Conservation (phyloP, 2,329 filamentous ascomycete species). For the Xylaria hypoxylon region DNA sequence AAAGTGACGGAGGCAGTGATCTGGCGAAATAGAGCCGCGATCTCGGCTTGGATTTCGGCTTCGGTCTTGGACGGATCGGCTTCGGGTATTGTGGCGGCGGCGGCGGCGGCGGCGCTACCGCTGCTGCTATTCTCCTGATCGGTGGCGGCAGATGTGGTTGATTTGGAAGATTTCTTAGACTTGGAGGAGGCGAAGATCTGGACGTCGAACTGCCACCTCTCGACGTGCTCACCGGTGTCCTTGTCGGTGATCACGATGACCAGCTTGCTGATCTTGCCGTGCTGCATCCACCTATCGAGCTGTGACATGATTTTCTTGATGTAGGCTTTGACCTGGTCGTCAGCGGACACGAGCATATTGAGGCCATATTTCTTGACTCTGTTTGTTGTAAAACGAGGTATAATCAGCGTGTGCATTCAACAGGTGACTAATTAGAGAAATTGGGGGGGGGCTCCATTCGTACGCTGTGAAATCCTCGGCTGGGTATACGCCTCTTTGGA, state of each 20-base stretch:
- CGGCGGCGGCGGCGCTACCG: conserved; percentile 48
- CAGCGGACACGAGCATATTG: conserved; percentile 96
- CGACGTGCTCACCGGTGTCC: conserved; percentile 94
- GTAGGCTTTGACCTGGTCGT: conserved; percentile 98
- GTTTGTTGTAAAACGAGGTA: not conserved
- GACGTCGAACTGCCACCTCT: conserved; percentile 98
- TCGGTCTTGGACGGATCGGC: conserved; percentile 82
- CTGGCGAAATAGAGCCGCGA: conserved; percentile 95
- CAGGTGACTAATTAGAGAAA: not conserved
- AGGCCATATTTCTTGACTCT: conserved; percentile 98
- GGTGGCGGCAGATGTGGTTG: conserved; percentile 55
- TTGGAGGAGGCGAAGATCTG: conserved; percentile 57
- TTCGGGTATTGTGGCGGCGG: conserved; percentile 38
- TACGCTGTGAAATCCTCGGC: conserved; percentile 96
- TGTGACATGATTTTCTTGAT: conserved; percentile 99
- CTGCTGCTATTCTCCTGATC: conserved; percentile 75
- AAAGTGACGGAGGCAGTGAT: conserved; percentile 99
- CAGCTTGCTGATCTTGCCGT: conserved; percentile 95
- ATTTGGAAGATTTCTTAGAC: conserved; percentile 63
- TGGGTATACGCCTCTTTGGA: conserved; percentile 87
- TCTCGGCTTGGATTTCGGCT: conserved; percentile 92
- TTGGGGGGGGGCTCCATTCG: conserved; percentile 49
- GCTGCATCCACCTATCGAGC: conserved; percentile 97
- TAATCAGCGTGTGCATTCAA: conserved; percentile 1
- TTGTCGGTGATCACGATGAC: conserved; percentile 97